phyloP scores from a whole-genome alignment of 192 early-diverging fungal species.

The Backusella macrospora region DNA sequence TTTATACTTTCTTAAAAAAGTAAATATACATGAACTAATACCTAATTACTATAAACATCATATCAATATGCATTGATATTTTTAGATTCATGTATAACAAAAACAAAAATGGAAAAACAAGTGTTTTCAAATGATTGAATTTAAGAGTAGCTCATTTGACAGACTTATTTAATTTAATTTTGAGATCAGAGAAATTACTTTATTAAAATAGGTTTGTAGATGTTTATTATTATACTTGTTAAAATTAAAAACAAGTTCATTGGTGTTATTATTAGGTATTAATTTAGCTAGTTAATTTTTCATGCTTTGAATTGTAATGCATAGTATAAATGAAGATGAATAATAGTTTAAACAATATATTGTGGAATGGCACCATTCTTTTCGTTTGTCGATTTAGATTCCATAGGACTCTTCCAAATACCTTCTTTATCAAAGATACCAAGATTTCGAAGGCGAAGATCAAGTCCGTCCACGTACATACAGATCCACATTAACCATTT shows the following conservation, averaged over 20 bases:
- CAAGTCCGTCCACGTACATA: constrained; percentile 32
- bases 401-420: constrained; percentile 15
- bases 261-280: not conserved
- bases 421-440: constrained; percentile 28
- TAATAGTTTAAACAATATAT: not conserved
- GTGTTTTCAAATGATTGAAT: too few species aligned
- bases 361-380: not conserved
- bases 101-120: too few species aligned
- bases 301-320: not conserved
- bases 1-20: too few species aligned
- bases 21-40: too few species aligned
- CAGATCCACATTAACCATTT: constrained; percentile 34
- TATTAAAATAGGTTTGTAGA: too few species aligned
- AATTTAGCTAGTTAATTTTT: not conserved
- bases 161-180: too few species aligned
- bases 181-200: too few species aligned
- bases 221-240: too few species aligned
- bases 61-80: too few species aligned
- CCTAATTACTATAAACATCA: too few species aligned
- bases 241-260: not conserved
- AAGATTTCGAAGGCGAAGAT: constrained; percentile 27
- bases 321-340: not conserved
- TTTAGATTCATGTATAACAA: too few species aligned
- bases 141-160: too few species aligned
- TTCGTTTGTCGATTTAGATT: not conserved